Evolutionary conservation across 306 rosid species (phyloP), one percentile per base, ranked within the genome.

Genomic region (Oxytropis ochrocephala): DNA sequence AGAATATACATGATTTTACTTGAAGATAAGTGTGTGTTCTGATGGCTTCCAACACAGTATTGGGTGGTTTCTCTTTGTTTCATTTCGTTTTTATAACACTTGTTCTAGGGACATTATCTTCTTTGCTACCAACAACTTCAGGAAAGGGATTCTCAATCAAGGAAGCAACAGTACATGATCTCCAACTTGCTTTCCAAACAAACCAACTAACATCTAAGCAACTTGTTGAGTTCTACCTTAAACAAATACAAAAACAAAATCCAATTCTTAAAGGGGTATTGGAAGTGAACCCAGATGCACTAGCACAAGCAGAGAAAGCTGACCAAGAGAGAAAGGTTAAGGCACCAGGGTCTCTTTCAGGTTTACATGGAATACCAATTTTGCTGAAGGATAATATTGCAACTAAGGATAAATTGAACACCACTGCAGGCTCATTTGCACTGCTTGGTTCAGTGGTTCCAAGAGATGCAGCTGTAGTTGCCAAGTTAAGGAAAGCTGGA

Each of bases 221-320:
- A 53, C 84, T 90, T 0, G 89, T 90, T 51, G 80, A 85, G 35
- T 78, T 90, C 75, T 90, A 90, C 65, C 64, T 84, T 0, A 36
- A 65, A 11, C 47, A 79, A 41, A 87, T 90, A 50, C 6, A 64
- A 3, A 70, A 3, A 14, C 76, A 84, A 13, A 87, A 87, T 38
- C 76, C 80, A 4, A 1, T 75, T 17, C 86, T 90, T 7, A 66
- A 48, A 50, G 84, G 83, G 2, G 88, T 87, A 0, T 18, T 84
- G 16, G 96, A 87, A 65, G 72, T 85, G 19, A 87, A 89, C 55
- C 93, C 96, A 6, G 91, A 87, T 55, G 93, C 84, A 5, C 57
- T 78, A 1, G 50, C 83, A 39, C 74, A 54, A 46, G 96, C 91
- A 8, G 85, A 83, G 13, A 62, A 8, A 42, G 91, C 91, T 27